Evolutionary conservation across 2,329 filamentous ascomycete genomes (phyloP).

Genomic region (Cladosporium sp.): DNA sequence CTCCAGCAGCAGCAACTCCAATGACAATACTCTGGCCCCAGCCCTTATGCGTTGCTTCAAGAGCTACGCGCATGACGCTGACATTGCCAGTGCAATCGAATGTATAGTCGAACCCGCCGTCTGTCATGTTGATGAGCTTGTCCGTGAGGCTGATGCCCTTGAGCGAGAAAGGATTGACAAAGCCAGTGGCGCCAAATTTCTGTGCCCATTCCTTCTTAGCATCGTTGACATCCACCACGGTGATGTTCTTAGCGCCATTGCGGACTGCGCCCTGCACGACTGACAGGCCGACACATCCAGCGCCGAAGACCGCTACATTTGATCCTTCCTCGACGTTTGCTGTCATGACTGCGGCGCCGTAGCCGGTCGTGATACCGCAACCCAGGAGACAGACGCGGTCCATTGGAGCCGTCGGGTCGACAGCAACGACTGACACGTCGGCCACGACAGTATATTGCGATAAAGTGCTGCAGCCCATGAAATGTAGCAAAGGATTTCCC

Average conservation of each 20-base stretch:
- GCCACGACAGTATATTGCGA: slow-evolving; percentile 95
- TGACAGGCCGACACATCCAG: slow-evolving; percentile 85
- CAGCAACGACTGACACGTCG: slow-evolving; percentile 91
- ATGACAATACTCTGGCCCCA: slow-evolving; percentile 97
- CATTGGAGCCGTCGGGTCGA: slow-evolving; percentile 82
- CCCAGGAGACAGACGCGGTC: slow-evolving; percentile 89
- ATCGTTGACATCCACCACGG: slow-evolving; percentile 73
- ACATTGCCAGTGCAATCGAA: slow-evolving; percentile 98
- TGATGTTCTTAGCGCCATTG: slow-evolving; percentile 71
- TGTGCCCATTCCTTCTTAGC: slow-evolving; percentile 80
- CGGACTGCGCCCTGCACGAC: slow-evolving; percentile 87
- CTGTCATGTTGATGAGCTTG: slow-evolving; percentile 89
- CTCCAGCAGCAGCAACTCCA: slow-evolving; percentile 86
- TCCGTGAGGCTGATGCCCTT: slow-evolving; percentile 73
- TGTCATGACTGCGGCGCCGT: slow-evolving; percentile 86
- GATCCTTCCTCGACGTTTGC: slow-evolving; percentile 83
- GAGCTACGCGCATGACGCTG: slow-evolving; percentile 82
- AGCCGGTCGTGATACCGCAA: slow-evolving; percentile 94
- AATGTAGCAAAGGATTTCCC: slow-evolving; percentile 87
- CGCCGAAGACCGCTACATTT: slow-evolving; percentile 84
- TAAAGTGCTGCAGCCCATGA: slow-evolving; percentile 97
- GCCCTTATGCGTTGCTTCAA: slow-evolving; percentile 95
- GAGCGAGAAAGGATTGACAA: slow-evolving; percentile 71
- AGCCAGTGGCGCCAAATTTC: slow-evolving; percentile 94
- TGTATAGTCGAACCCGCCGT: slow-evolving; percentile 94